Evolutionary conservation across 306 rosid genomes (phyloP).

Genomic region (Vicia villosa): DNA sequence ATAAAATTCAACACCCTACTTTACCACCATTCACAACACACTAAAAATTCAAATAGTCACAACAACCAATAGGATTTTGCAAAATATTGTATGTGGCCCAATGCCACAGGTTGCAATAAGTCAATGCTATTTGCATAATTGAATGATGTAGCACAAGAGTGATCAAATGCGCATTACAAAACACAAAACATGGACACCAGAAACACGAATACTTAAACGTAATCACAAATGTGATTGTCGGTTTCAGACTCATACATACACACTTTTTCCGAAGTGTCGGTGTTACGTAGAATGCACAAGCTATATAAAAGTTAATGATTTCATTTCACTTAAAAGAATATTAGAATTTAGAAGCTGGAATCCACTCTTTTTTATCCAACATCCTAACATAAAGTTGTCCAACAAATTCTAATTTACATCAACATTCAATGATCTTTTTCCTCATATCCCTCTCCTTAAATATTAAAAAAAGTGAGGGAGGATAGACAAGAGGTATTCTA

Average conservation of each 20-base stretch:
- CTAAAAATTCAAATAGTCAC: too few species aligned
- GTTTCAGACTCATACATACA: too few species aligned
- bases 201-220: too few species aligned
- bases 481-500: constrained; percentile 18
- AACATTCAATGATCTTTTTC: constrained; percentile 24
- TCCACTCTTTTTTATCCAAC: constrained; percentile 23
- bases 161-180: constrained; percentile 4
- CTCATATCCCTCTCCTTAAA: constrained; percentile 26
- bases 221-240: too few species aligned
- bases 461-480: constrained; percentile 33
- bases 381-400: constrained; percentile 30
- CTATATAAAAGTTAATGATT: background rate
- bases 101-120: background rate
- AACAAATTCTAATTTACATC: constrained; percentile 35
- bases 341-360: constrained; percentile 22
- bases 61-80: too few species aligned
- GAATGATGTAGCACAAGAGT: background rate
- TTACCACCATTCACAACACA: too few species aligned
- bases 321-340: constrained; percentile 31
- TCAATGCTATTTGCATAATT: background rate
- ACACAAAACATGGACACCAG: too few species aligned
- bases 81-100: too few species aligned
- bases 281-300: background rate
- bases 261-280: too few species aligned
- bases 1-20: too few species aligned